phyloP scores from a whole-genome alignment of 164 flowering plant species.

The Sedum album region DNA sequence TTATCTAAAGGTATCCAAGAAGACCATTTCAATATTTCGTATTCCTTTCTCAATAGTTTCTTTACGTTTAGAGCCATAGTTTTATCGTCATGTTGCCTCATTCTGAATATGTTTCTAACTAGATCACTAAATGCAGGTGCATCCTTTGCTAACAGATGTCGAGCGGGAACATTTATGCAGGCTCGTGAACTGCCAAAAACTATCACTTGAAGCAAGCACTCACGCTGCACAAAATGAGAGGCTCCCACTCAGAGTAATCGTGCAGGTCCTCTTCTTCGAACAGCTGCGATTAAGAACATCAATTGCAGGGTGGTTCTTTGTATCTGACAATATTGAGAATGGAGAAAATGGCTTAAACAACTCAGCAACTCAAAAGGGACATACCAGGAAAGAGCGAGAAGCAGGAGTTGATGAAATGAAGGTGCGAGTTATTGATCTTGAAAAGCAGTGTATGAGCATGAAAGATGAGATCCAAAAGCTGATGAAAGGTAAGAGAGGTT shows the following conservation, averaged over 20 bases:
- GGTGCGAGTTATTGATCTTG: slow-evolving; percentile 29
- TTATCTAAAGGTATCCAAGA: slow-evolving; percentile 57
- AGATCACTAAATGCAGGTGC: slow-evolving; percentile 33
- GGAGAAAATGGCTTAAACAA: slow-evolving; percentile 21
- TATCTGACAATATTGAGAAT: slow-evolving; percentile 46
- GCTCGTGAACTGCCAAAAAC: slow-evolving; percentile 71
- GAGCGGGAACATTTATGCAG: slow-evolving; percentile 66
- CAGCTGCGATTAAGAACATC: slow-evolving; percentile 60
- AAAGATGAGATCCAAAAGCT: slow-evolving; percentile 32
- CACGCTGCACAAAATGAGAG: slow-evolving; percentile 80
- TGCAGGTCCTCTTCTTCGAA: slow-evolving; percentile 68
- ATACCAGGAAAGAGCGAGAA: slow-evolving; percentile 12
- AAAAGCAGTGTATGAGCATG: slow-evolving; percentile 32
- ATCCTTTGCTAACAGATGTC: slow-evolving; percentile 55
- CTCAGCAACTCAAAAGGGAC: slow-evolving; percentile 8
- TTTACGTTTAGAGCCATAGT: neutral
- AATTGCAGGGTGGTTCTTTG: slow-evolving; percentile 57
- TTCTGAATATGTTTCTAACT: neutral
- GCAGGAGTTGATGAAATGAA: slow-evolving; percentile 19
- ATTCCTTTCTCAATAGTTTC: neutral
- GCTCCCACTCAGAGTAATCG: slow-evolving; percentile 63
- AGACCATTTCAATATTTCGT: neutral
- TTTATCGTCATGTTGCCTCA: neutral
- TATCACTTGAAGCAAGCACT: slow-evolving; percentile 68
- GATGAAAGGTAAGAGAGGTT: slow-evolving; percentile 22